These are phyloP conservation scores for Spiraea crenata DNA, from an alignment of 331 rosid genomes.

Conservation along the genomic window DNA sequence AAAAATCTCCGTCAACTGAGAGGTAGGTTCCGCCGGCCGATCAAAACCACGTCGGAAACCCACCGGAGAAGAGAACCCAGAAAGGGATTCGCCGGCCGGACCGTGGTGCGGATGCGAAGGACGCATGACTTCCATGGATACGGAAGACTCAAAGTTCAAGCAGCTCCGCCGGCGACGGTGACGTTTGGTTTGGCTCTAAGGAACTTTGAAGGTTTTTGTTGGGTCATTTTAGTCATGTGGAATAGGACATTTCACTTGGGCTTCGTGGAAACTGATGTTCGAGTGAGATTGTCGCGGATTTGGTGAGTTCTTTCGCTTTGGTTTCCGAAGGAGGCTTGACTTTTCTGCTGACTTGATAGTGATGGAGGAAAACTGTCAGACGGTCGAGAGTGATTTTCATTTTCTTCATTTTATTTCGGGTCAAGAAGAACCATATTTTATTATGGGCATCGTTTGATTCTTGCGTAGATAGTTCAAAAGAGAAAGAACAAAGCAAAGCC, in stretches of 20 bases:
- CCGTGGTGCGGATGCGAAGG: constrained; percentile 37
- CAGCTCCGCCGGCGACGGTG: constrained; percentile 16
- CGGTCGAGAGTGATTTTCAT: neutral
- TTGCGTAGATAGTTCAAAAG: neutral
- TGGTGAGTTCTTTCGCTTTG: neutral
- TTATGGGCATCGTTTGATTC: neutral
- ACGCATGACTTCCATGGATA: constrained; percentile 54
- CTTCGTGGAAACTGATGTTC: neutral
- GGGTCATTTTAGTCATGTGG: neutral
- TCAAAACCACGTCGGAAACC: constrained; percentile 25
- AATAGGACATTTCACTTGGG: no score
- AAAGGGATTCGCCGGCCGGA: constrained; percentile 23
- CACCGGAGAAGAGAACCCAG: constrained; percentile 38
- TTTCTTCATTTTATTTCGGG: neutral
- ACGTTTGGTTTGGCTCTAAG: neutral
- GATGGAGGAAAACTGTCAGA: neutral
- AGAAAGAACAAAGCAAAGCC: no score
- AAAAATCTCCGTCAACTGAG: constrained; percentile 30
- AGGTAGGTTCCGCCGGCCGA: constrained; percentile 13
- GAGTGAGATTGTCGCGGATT: neutral
- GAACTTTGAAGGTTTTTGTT: neutral
- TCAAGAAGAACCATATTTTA: neutral
- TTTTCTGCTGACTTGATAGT: constrained; percentile 7
- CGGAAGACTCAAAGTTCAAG: constrained; percentile 1
- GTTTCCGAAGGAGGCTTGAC: neutral